Evolutionary conservation across 2,329 filamentous ascomycete species (phyloP).

Genomic region (Rhinocladiella mackenziei): DNA sequence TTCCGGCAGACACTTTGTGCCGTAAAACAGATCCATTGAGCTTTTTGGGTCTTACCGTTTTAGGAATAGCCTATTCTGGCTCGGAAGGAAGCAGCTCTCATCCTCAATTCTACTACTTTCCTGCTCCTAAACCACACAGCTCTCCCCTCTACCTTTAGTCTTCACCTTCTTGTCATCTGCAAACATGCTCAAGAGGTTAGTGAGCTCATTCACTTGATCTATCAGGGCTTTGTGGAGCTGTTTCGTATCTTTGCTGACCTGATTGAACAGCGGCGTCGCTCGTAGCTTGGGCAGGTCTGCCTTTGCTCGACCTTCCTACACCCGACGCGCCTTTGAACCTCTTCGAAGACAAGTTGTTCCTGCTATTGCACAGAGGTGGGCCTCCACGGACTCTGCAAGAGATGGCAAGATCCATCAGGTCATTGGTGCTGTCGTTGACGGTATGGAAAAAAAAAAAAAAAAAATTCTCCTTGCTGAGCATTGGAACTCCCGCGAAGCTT

Average conservation of each 20-base stretch:
- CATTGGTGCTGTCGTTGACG: slow-evolving; percentile 98
- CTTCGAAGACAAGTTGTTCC: slow-evolving; percentile 56
- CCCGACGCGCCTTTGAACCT: slow-evolving; percentile 55
- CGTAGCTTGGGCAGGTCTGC: slow-evolving; percentile 58
- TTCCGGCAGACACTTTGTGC: too few species aligned
- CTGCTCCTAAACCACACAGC: slow-evolving; percentile 22
- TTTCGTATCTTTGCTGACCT: slow-evolving; percentile 36
- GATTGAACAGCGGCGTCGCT: slow-evolving; percentile 57
- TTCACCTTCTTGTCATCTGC: slow-evolving; percentile 31
- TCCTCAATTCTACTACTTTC: slow-evolving; percentile 13
- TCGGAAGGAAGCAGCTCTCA: slow-evolving; percentile 14
- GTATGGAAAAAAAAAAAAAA: slow-evolving; percentile 60
- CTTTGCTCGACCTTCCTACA: slow-evolving; percentile 54
- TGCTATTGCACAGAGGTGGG: slow-evolving; percentile 58
- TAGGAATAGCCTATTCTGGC: slow-evolving; percentile 9
- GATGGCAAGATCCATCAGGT: slow-evolving; percentile 71
- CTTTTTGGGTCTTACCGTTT: slow-evolving; percentile 4
- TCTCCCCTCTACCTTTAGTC: slow-evolving; percentile 23
- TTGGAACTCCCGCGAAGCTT: slow-evolving; percentile 39
- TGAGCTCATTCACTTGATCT: slow-evolving; percentile 22
- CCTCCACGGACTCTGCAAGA: slow-evolving; percentile 54
- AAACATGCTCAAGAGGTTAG: slow-evolving; percentile 62
- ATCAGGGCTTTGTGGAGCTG: slow-evolving; percentile 31
- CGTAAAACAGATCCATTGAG: background rate
- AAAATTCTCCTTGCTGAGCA: slow-evolving; percentile 36